Conservation (phyloP, 2,329 filamentous ascomycete species). For the Ceratocystis variospora region DNA sequence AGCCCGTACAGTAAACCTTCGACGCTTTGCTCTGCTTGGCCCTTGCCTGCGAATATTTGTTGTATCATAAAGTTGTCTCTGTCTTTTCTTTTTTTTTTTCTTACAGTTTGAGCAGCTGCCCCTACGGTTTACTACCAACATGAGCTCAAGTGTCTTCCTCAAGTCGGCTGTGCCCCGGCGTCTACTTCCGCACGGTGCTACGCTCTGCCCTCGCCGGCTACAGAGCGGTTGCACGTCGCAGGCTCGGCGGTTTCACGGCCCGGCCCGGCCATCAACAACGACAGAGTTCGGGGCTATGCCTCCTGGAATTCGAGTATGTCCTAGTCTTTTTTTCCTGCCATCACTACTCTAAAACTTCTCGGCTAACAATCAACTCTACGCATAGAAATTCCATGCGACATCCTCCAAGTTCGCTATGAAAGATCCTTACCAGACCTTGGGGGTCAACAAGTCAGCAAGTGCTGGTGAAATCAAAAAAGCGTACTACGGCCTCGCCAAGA, state of each 20-base stretch:
- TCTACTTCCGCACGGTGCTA: slow-evolving; percentile 32
- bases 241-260: slow-evolving; percentile 24
- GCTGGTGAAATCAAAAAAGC: slow-evolving; percentile 90
- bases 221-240: slow-evolving; percentile 29
- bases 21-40: no score
- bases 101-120: neutral
- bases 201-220: slow-evolving; percentile 30
- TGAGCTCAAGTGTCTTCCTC: slow-evolving; percentile 36
- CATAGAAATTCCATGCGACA: slow-evolving; percentile 48
- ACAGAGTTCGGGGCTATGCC: slow-evolving; percentile 1
- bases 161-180: slow-evolving; percentile 36
- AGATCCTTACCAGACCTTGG: slow-evolving; percentile 79
- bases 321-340: neutral
- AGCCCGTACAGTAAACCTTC: no score
- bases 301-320: slow-evolving; percentile 5
- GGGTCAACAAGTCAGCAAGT: slow-evolving; percentile 69
- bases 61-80: neutral
- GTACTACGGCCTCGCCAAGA: slow-evolving; percentile 95
- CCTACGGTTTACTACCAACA: slow-evolving; percentile 23
- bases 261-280: slow-evolving; percentile 10
- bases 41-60: no score
- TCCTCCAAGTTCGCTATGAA: slow-evolving; percentile 38
- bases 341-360: neutral
- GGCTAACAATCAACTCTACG: neutral
- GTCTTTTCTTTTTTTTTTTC: neutral